These are phyloP conservation scores for Aspergillus flavus DNA, from an alignment of 2,329 filamentous ascomycete genomes.

Conservation along the genomic window DNA sequence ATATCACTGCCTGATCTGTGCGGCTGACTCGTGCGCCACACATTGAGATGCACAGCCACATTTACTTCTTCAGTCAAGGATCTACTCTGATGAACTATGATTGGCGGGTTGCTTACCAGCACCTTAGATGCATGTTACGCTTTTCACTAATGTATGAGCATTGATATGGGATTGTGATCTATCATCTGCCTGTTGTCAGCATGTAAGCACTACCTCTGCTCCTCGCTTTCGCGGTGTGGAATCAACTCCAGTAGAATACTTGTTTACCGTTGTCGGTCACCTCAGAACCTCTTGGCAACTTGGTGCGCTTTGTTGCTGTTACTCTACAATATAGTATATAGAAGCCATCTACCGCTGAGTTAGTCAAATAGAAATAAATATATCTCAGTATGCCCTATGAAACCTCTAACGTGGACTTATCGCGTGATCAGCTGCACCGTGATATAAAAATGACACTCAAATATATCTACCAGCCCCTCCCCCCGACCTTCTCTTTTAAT, in stretches of 20 bases:
- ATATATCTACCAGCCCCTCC: too few relatives aligned
- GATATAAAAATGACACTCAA: too few relatives aligned
- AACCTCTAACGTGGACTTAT: too few relatives aligned
- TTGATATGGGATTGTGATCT: not conserved
- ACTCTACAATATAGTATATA: not conserved
- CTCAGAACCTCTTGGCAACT: not conserved
- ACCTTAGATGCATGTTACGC: not conserved
- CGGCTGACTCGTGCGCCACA: constrained; percentile 1
- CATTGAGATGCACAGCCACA: not conserved
- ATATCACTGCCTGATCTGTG: constrained; percentile 10
- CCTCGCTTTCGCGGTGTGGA: not conserved
- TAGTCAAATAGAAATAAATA: too few relatives aligned
- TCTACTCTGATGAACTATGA: not conserved
- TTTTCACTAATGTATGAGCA: not conserved
- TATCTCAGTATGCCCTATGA: too few relatives aligned
- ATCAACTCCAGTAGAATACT: not conserved
- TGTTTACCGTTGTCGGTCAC: not conserved
- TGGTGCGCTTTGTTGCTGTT: not conserved
- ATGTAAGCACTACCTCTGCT: not conserved
- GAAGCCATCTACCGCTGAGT: too few relatives aligned
- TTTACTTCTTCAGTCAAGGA: not conserved
- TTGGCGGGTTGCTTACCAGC: not conserved
- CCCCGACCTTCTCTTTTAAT: too few relatives aligned
- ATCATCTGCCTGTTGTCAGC: not conserved
- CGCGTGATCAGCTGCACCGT: too few relatives aligned